Evolutionary conservation across 176 grass and related monocot species (phyloP).

Genomic region (Cenchrus americanus): DNA sequence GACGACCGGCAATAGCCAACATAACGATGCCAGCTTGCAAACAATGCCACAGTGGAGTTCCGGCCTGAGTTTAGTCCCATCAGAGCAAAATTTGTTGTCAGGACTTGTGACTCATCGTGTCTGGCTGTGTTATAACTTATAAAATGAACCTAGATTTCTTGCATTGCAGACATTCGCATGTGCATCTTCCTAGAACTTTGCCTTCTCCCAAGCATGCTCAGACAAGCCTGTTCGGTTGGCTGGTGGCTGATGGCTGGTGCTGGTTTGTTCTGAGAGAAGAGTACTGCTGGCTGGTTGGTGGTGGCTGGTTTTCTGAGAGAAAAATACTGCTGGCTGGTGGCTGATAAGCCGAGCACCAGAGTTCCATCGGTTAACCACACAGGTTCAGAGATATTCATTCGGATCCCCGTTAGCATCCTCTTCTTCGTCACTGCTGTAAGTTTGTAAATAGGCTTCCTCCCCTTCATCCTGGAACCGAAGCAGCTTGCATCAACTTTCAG

Average conservation of each 20-base stretch:
- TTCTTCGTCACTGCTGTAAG: slow-evolving; percentile 59
- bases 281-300: no score
- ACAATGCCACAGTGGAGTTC: not conserved
- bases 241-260: no score
- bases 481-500: slow-evolving; percentile 29
- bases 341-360: no score
- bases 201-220: not conserved
- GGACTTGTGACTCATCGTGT: not conserved
- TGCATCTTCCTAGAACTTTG: not conserved
- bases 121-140: not conserved
- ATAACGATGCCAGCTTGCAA: not conserved
- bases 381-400: slow-evolving; percentile 46
- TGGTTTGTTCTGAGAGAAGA: no score
- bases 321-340: no score
- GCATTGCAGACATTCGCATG: not conserved
- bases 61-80: not conserved
- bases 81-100: not conserved
- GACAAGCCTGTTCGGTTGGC: no score
- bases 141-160: not conserved
- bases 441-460: slow-evolving; percentile 90
- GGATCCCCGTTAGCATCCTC: slow-evolving; percentile 40
- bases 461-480: slow-evolving; percentile 70
- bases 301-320: no score
- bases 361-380: not conserved
- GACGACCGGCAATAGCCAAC: not conserved